phyloP scores from a whole-genome alignment of 2,329 filamentous ascomycete species.

The Apiospora malaysiana region DNA sequence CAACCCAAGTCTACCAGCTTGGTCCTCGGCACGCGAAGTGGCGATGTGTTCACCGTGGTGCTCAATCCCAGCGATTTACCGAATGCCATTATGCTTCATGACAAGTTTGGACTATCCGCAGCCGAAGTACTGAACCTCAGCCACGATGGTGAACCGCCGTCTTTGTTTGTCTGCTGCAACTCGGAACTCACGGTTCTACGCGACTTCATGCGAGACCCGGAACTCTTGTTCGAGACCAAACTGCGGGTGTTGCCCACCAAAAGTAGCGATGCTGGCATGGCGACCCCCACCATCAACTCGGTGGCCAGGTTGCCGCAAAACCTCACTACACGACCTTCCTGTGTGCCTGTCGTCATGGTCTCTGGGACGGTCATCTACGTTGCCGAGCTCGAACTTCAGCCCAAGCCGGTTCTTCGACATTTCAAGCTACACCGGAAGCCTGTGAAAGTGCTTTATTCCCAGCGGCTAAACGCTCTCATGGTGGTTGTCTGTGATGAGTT shows the following conservation, averaged over 20 bases:
- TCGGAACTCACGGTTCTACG: slow-evolving; percentile 33
- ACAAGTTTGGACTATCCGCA: slow-evolving; percentile 38
- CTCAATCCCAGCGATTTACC: slow-evolving; percentile 29
- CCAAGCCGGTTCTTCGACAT: slow-evolving; percentile 40
- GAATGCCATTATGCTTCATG: slow-evolving; percentile 23
- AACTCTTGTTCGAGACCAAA: slow-evolving; percentile 45
- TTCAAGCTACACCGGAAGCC: slow-evolving; percentile 49
- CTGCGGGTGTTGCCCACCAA: slow-evolving; percentile 59
- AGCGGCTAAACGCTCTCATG: slow-evolving; percentile 57
- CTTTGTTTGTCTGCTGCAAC: slow-evolving; percentile 49
- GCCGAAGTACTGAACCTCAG: slow-evolving; percentile 36
- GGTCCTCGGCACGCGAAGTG: slow-evolving; percentile 57
- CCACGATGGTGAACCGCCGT: slow-evolving; percentile 47
- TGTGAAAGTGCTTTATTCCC: slow-evolving; percentile 60
- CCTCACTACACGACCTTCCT: slow-evolving; percentile 45
- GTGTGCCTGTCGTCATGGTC: slow-evolving; percentile 55
- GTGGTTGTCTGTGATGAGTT: slow-evolving; percentile 52
- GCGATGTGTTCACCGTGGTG: slow-evolving; percentile 52
- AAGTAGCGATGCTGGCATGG: slow-evolving; percentile 50
- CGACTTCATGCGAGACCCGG: slow-evolving; percentile 4
- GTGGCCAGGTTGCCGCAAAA: slow-evolving; percentile 49
- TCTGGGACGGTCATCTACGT: slow-evolving; percentile 57
- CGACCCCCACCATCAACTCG: slow-evolving; percentile 55
- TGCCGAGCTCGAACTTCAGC: slow-evolving; percentile 52
- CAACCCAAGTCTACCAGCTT: slow-evolving; percentile 39